A percentile compares a stretch with the other conserved stretches of the same genome.
phyloP scores from a whole-genome alignment of 768 basidiomycete genomes.

The Scleroderma bovista region DNA sequence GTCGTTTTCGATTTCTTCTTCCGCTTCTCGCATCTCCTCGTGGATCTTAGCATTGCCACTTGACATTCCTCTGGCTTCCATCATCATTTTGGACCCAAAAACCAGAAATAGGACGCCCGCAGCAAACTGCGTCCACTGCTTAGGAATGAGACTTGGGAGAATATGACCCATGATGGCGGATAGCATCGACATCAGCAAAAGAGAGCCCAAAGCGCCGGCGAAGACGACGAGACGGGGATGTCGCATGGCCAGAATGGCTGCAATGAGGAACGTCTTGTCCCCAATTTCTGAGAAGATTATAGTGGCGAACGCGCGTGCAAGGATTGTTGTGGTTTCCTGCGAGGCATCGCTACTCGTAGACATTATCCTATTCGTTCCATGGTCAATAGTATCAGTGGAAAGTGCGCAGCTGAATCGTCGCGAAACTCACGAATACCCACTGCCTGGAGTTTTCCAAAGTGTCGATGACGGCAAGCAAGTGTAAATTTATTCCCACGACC shows the following conservation, averaged over 20 bases:
- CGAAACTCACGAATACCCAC: background rate
- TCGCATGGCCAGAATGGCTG: constrained; percentile 90
- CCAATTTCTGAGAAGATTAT: constrained; percentile 93
- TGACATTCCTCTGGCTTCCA: constrained; percentile 80
- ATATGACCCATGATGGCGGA: constrained; percentile 92
- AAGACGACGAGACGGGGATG: constrained; percentile 86
- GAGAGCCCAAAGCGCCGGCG: constrained; percentile 79
- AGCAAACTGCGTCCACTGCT: constrained; percentile 57
- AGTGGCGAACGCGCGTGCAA: constrained; percentile 79
- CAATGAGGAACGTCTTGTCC: constrained; percentile 89
- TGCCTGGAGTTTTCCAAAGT: background rate
- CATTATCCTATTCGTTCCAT: constrained; percentile 8
- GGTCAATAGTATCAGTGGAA: too few species aligned
- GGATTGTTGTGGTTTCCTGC: constrained; percentile 35
- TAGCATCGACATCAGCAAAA: constrained; percentile 89
- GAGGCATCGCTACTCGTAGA: constrained; percentile 11
- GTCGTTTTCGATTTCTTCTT: constrained; percentile 89
- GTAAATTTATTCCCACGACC: background rate
- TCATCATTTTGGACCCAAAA: constrained; percentile 86
- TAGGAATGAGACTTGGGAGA: constrained; percentile 77
- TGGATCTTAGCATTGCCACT: constrained; percentile 73
- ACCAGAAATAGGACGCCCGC: constrained; percentile 83
- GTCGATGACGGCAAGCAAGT: too few species aligned
- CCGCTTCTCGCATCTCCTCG: constrained; percentile 95
- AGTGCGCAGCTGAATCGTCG: background rate